Conservation (phyloP, 108 stramenopile genomes). For the Asterionellopsis glacialis region DNA sequence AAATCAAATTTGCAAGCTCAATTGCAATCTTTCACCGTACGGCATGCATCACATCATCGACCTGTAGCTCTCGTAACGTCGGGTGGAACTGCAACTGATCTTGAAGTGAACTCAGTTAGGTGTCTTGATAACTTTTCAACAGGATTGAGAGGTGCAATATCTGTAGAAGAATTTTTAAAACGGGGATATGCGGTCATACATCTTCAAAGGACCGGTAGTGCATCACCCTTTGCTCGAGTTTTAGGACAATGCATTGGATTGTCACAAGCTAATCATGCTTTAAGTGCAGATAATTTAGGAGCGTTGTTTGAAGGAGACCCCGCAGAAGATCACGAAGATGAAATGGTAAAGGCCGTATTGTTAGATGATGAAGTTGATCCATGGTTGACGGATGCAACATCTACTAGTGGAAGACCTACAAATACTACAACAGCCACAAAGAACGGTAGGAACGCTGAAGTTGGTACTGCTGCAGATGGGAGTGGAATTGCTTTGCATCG, state of each 20-base stretch:
- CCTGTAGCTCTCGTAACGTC: conserved; percentile 86
- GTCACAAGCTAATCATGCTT: conserved; percentile 36
- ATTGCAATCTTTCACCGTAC: conserved; percentile 46
- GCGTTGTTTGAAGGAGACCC: conserved; percentile 50
- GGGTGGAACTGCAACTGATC: conserved; percentile 81
- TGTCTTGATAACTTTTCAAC: conserved; percentile 96
- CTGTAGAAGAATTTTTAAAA: conserved; percentile 85
- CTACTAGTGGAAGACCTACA: not conserved
- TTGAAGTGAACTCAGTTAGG: conserved; percentile 87
- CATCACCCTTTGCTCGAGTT: conserved; percentile 72
- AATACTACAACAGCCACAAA: conserved; percentile 5
- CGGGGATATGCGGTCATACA: conserved; percentile 92
- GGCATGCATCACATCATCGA: conserved; percentile 61
- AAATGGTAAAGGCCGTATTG: conserved; percentile 33
- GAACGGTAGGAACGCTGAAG: not conserved
- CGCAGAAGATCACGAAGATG: conserved; percentile 45
- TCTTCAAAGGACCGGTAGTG: conserved; percentile 70
- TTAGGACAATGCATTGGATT: conserved; percentile 46
- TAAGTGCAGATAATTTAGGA: conserved; percentile 45
- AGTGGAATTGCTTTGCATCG: conserved; percentile 34
- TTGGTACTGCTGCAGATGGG: conserved; percentile 15
- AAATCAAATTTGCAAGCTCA: conserved; percentile 10
- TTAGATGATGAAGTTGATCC: conserved; percentile 34
- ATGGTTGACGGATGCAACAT: conserved; percentile 29
- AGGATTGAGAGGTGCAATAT: conserved; percentile 82